These are phyloP conservation scores for Pythium grandisporangium DNA, from an alignment of 352 stramenopile species.

Conservation along the genomic window DNA sequence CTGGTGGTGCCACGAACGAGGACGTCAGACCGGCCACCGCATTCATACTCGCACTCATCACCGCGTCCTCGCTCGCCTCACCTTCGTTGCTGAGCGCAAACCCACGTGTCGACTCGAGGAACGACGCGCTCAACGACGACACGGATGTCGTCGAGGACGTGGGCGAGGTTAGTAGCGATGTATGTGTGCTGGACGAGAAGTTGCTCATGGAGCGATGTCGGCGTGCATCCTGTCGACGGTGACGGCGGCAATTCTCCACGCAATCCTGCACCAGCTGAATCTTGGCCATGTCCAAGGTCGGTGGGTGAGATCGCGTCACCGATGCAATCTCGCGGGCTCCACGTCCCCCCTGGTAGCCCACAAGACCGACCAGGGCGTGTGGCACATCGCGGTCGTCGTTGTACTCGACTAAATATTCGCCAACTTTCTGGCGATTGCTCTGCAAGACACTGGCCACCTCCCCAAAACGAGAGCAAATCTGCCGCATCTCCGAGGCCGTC, in stretches of 20 bases:
- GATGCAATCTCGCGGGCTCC: slow-evolving; percentile 35
- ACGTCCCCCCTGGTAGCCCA: slow-evolving; percentile 15
- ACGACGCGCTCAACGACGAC: slow-evolving; percentile 47
- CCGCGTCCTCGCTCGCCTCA: no score
- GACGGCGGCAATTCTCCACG: slow-evolving; percentile 13
- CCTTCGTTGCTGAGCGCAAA: slow-evolving; percentile 3
- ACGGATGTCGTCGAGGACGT: no score
- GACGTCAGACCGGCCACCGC: no score
- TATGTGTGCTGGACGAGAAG: slow-evolving; percentile 46
- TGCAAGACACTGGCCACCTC: slow-evolving; percentile 69
- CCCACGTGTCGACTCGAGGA: slow-evolving; percentile 42
- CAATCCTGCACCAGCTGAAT: slow-evolving; percentile 55
- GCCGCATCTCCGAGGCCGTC: slow-evolving; percentile 30
- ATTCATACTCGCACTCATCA: no score
- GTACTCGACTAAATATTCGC: slow-evolving; percentile 66
- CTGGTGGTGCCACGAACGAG: no score
- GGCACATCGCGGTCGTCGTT: slow-evolving; percentile 53
- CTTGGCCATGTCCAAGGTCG: slow-evolving; percentile 49
- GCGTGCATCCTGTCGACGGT: background rate
- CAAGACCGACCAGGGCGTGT: slow-evolving; percentile 27
- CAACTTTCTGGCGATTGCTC: slow-evolving; percentile 22
- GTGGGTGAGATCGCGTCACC: slow-evolving; percentile 33
- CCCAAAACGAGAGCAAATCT: slow-evolving; percentile 59
- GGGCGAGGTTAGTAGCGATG: slow-evolving; percentile 54
- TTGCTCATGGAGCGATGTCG: slow-evolving; percentile 41